Percentiles rank a stretch among this genome's conserved stretches.
Conservation (phyloP, 352 stramenopile species). For the Saprolegnia parasitica region DNA sequence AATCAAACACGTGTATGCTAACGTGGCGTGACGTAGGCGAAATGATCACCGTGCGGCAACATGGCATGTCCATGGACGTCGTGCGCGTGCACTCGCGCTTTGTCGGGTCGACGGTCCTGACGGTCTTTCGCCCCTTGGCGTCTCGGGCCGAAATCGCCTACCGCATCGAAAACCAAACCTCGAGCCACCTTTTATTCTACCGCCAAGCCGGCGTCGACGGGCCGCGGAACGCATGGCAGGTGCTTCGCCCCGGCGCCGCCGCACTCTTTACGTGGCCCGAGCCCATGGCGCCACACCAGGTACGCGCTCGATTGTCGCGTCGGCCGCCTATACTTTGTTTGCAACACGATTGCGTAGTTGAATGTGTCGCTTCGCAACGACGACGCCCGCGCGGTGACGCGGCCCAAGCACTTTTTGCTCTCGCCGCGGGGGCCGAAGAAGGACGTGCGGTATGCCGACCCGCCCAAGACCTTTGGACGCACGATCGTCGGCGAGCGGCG, state of each 20-base stretch:
- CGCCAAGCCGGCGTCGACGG: slow-evolving; percentile 23
- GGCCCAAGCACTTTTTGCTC: slow-evolving; percentile 14
- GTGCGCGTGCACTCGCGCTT: slow-evolving; percentile 19
- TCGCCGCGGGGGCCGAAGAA: background rate
- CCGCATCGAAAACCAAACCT: slow-evolving; percentile 25
- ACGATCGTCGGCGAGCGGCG: slow-evolving; percentile 4
- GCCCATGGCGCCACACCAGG: slow-evolving; percentile 20
- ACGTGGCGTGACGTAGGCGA: background rate
- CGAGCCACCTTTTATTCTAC: slow-evolving; percentile 21
- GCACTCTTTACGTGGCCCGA: slow-evolving; percentile 23
- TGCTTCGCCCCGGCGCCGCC: slow-evolving; percentile 17
- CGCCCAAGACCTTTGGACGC: slow-evolving; percentile 9
- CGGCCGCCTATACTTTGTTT: background rate
- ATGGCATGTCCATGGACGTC: slow-evolving; percentile 1
- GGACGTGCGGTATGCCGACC: background rate
- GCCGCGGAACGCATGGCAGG: slow-evolving; percentile 15
- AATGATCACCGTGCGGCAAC: background rate
- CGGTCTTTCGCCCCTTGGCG: slow-evolving; percentile 12
- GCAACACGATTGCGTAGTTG: slow-evolving; percentile 12
- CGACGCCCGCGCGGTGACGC: background rate
- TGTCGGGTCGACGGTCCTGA: slow-evolving; percentile 13
- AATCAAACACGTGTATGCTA: background rate
- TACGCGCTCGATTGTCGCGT: background rate
- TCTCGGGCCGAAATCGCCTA: slow-evolving; percentile 9
- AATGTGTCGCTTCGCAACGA: slow-evolving; percentile 2